Conservation (phyloP, 495 filamentous ascomycete species). For the Trichoderma reesei region DNA sequence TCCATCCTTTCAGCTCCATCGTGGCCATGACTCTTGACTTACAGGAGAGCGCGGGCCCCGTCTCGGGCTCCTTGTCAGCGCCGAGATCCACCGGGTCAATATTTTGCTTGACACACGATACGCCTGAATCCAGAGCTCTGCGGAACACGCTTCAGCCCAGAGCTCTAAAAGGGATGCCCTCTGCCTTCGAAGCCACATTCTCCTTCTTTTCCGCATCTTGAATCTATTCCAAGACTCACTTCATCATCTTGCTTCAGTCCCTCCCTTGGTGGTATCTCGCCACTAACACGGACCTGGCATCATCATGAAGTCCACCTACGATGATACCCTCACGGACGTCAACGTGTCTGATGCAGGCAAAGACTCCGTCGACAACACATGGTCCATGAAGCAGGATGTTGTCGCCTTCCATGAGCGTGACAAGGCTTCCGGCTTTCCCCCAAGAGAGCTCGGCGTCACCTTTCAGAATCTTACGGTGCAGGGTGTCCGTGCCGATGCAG, state of each 20-base stretch:
- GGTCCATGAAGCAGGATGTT: slow-evolving; percentile 38
- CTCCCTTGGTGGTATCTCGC: neutral
- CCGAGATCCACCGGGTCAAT: neutral
- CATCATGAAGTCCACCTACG: neutral
- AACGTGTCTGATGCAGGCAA: neutral
- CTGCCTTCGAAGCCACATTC: neutral
- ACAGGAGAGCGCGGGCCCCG: neutral
- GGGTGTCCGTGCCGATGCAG: slow-evolving; percentile 26
- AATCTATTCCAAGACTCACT: neutral
- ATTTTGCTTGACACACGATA: neutral
- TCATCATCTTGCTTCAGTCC: neutral
- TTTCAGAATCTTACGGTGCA: slow-evolving; percentile 57
- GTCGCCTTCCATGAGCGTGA: slow-evolving; percentile 35
- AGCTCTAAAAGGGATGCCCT: neutral
- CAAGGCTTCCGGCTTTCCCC: slow-evolving; percentile 37
- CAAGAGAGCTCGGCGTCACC: slow-evolving; percentile 45
- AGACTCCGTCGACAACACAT: slow-evolving; percentile 15
- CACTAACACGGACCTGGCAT: neutral
- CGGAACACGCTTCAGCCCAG: neutral
- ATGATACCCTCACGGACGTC: slow-evolving; percentile 18
- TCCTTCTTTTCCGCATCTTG: neutral
- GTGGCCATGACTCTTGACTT: neutral
- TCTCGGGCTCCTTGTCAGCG: neutral
- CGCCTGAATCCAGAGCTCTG: neutral
- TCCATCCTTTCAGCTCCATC: neutral